phyloP scores from a whole-genome alignment of 2,329 filamentous ascomycete genomes.

The Epichloe uncinata region DNA sequence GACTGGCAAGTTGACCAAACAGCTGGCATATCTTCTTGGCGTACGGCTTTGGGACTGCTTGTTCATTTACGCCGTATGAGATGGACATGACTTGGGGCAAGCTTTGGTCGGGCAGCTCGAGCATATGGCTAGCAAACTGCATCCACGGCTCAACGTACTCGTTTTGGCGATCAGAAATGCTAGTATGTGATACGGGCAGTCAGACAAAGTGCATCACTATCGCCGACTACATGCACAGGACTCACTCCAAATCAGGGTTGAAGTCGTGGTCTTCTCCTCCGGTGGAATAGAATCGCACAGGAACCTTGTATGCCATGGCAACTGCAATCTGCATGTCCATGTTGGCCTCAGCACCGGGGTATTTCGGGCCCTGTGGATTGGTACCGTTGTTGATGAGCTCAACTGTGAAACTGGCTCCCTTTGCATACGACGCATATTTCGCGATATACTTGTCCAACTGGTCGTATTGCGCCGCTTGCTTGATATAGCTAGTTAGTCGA shows the following conservation, averaged over 20 bases:
- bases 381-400: conserved; percentile 43
- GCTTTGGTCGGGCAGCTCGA: conserved; percentile 36
- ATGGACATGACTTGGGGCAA: conserved; percentile 52
- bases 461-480: conserved; percentile 36
- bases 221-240: background rate
- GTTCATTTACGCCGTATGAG: conserved; percentile 60
- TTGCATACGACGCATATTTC: conserved; percentile 36
- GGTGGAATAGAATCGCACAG: conserved; percentile 20
- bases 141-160: conserved; percentile 52
- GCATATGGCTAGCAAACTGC: conserved; percentile 46
- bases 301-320: conserved; percentile 19
- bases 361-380: conserved; percentile 29
- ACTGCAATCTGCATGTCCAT: conserved; percentile 25
- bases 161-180: conserved; percentile 17
- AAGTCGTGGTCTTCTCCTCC: conserved; percentile 19
- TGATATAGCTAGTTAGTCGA: background rate
- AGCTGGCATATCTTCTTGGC: conserved; percentile 37
- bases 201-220: background rate
- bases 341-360: conserved; percentile 21
- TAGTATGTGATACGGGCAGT: background rate
- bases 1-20: conserved; percentile 50
- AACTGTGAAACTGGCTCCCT: conserved; percentile 42
- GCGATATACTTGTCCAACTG: conserved; percentile 45
- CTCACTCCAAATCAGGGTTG: conserved; percentile 22
- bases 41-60: conserved; percentile 46